Evolutionary conservation across 345 rosid species (phyloP), one percentile per base, ranked within the genome.

Genomic region (Xanthoceras sorbifolium): DNA sequence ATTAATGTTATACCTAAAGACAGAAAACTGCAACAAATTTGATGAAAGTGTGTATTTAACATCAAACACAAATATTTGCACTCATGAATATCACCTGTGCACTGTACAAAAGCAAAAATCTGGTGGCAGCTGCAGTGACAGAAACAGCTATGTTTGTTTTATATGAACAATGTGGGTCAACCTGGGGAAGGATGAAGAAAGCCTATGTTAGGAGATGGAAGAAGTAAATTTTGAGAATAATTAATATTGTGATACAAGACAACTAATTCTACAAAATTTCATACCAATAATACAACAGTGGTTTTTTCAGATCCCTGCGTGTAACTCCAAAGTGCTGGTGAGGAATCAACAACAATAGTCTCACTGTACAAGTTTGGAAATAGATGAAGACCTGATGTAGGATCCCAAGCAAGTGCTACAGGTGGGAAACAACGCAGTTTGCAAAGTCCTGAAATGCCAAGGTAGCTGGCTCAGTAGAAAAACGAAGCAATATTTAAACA

Each of bases 401-500:
- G 81, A 86, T 93, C 99, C 99, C 99, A 96, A 77, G 93, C 99
- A 85, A 96, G 91, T 63, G 93, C 99, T 44, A 90, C 91, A 50
- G 99, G 99, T 78, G 99, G 99, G 84, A 96, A 96, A 81, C 99
- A 96, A 59, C 99, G 97, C 83, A 93, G 76, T 84, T 89, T 96
- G 89, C 99, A 96, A 84, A 96, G 94, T 79, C 87, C 99, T 96
- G 90, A 67, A 88, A 67, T 76, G 64, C n/a, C 62, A 67, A 36
- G 60, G 71, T 77, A 65, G 75, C 64, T 64, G 42, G 57, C 46
- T 86, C 64, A 78, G 79, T 67, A 63, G 34, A 71, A 77, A 66
- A 61, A 36, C 20, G 20, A 75, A 42, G 48, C 46, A 67, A 75
- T 67, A 69, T 32, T 11, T 2, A 77, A 54, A 75, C 25, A 18